Evolutionary conservation across 306 rosid species (phyloP), one percentile per base, ranked within the genome.

Genomic region (Ormosia emarginata): DNA sequence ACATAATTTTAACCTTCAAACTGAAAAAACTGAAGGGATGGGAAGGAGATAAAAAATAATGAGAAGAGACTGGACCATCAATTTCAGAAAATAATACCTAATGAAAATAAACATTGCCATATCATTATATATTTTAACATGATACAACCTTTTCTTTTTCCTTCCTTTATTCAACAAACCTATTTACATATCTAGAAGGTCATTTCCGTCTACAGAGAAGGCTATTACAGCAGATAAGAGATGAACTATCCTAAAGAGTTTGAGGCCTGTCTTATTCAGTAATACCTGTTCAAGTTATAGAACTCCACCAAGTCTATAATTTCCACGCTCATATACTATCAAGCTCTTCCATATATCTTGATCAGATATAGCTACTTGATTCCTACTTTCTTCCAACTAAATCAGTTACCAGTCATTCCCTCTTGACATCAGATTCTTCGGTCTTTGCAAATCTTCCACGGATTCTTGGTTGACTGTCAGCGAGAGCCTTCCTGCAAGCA

Each of bases 401-500:
- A 40, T 56, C 34, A 52, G 81, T 85, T 81, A 66, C 49, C 50
- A 81, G 40, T 86, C 56, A 88, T 69, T 80, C 86, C 89, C 93
- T 89, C 87, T 87, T 88, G 47, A 39, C 64, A 47, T 87, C 89
- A 4, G 52, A 71, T 67, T 95, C 94, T 67, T 93, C 99, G 0
- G 94, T 91, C 87, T 86, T 95, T 2, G 99, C 99, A 80, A 95
- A 95, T 89, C 99, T 91, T 89, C 99, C 99, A 1, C 99, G 94
- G 80, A 95, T 89, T 88, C 99, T 90, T 29, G 98, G 99, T 82
- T 95, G 99, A 64, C 92, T 95, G 90, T 95, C 99, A 0, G 99
- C 99, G 4, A 95, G 95, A 67, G 98, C 99, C 88, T 95, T 95
- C 93, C 98, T 95, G 90, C 99, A 95, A 40, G 98, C 98, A 61